Percentiles rank a stretch among this genome's conserved stretches.
Evolutionary conservation across 176 grass and related monocot genomes (phyloP).

Genomic region (Bolboschoenus planiculmis): DNA sequence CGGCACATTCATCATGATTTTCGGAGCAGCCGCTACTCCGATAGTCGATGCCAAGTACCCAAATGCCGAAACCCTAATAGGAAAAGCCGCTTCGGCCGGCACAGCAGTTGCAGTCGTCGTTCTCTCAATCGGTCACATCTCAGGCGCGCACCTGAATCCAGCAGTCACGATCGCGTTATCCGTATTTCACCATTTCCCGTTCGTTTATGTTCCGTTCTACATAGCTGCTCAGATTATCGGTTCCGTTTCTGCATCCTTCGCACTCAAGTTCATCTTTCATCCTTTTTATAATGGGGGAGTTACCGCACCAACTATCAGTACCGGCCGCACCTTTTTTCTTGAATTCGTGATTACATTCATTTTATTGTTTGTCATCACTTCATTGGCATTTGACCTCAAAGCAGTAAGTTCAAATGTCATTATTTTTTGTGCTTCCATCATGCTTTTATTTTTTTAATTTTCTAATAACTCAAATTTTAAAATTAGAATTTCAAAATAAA

Average conservation of each 20-base stretch:
- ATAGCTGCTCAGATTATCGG: constrained; percentile 39
- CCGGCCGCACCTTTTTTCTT: constrained; percentile 10
- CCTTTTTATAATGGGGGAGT: constrained; percentile 38
- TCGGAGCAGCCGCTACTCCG: constrained; percentile 43
- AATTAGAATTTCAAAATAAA: no score
- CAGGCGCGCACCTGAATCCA: constrained; percentile 69
- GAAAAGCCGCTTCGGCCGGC: constrained; percentile 45
- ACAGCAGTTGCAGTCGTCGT: constrained; percentile 42
- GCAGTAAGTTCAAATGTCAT: neutral
- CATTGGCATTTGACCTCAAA: constrained; percentile 15
- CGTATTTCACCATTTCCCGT: constrained; percentile 43
- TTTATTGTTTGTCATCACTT: constrained; percentile 8
- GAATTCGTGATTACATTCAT: constrained; percentile 22
- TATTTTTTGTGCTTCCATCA: no score
- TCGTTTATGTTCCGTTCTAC: constrained; percentile 36
- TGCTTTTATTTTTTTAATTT: no score
- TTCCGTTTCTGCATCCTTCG: constrained; percentile 45
- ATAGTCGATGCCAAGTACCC: constrained; percentile 54
- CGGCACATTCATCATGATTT: constrained; percentile 64
- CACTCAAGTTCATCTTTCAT: constrained; percentile 44
- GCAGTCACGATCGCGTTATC: constrained; percentile 52
- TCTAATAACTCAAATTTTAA: no score
- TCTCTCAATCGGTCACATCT: constrained; percentile 54
- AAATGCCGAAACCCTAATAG: constrained; percentile 35
- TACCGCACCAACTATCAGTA: constrained; percentile 39